Evolutionary conservation across 2,329 filamentous ascomycete genomes (phyloP).

Genomic region (Stagonosporopsis vannaccii): DNA sequence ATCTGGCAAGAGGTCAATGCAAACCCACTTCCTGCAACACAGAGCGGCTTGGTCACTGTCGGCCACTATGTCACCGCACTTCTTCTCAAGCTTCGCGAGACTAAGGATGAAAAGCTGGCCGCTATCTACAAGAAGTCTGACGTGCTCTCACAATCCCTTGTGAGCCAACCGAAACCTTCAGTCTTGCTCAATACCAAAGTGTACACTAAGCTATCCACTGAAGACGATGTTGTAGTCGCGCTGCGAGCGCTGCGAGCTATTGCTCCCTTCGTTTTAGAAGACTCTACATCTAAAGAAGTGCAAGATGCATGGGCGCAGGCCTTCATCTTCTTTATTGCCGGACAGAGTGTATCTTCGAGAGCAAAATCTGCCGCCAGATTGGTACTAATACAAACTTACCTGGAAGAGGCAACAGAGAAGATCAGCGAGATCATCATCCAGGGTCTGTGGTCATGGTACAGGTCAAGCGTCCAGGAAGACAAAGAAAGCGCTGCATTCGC

Average conservation of each 20-base stretch:
- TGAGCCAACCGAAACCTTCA: slow-evolving; percentile 79
- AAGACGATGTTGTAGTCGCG: slow-evolving; percentile 82
- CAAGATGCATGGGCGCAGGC: slow-evolving; percentile 81
- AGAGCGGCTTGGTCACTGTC: slow-evolving; percentile 81
- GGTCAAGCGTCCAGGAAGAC: slow-evolving; percentile 70
- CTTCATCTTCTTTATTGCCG: slow-evolving; percentile 79
- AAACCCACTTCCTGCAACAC: slow-evolving; percentile 80
- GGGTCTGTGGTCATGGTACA: slow-evolving; percentile 83
- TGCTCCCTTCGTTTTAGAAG: slow-evolving; percentile 62
- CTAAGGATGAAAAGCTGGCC: slow-evolving; percentile 64
- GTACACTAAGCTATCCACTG: slow-evolving; percentile 77
- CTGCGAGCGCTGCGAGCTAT: slow-evolving; percentile 72
- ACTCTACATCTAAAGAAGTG: slow-evolving; percentile 54
- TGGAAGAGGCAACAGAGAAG: slow-evolving; percentile 59
- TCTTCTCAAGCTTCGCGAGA: slow-evolving; percentile 61
- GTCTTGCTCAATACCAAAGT: slow-evolving; percentile 85
- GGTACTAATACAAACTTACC: slow-evolving; percentile 71
- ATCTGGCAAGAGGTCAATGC: slow-evolving; percentile 78
- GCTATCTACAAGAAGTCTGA: slow-evolving; percentile 67
- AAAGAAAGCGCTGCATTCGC: slow-evolving; percentile 77
- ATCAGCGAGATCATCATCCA: slow-evolving; percentile 71
- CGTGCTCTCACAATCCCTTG: slow-evolving; percentile 70
- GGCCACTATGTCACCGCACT: slow-evolving; percentile 78
- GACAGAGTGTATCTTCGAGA: slow-evolving; percentile 65
- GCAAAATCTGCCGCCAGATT: slow-evolving; percentile 70